Conservation (phyloP, 2,329 filamentous ascomycete genomes). For the Aspergillus fijiensis region DNA sequence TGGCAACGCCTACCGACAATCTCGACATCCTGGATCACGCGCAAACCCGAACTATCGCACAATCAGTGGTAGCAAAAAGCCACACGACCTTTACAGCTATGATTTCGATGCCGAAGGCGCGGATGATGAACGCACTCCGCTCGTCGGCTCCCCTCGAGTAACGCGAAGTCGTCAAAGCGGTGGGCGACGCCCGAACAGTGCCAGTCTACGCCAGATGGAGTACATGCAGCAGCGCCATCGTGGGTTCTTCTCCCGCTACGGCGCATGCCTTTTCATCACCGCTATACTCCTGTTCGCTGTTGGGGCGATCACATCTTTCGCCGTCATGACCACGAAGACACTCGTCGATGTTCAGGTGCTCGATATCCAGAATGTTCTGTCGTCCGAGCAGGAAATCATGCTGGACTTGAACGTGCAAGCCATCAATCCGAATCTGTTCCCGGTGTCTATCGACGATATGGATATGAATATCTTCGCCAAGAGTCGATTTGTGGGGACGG, state of each 20-base stretch:
- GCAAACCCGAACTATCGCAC: slow-evolving; percentile 51
- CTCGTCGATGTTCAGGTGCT: slow-evolving; percentile 75
- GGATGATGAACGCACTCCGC: slow-evolving; percentile 83
- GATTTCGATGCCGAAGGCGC: slow-evolving; percentile 81
- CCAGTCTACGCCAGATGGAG: slow-evolving; percentile 68
- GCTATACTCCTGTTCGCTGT: slow-evolving; percentile 78
- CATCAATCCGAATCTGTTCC: slow-evolving; percentile 88
- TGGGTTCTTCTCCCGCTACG: slow-evolving; percentile 70
- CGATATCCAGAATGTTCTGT: slow-evolving; percentile 83
- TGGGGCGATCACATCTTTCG: slow-evolving; percentile 81
- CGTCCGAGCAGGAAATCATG: slow-evolving; percentile 93
- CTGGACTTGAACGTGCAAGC: slow-evolving; percentile 85
- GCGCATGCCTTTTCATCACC: slow-evolving; percentile 82
- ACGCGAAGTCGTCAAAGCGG: slow-evolving; percentile 54
- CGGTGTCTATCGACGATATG: slow-evolving; percentile 79
- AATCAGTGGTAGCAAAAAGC: slow-evolving; percentile 52
- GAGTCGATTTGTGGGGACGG: slow-evolving; percentile 77
- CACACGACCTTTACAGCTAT: slow-evolving; percentile 66
- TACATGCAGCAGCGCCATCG: slow-evolving; percentile 65
- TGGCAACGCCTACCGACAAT: slow-evolving; percentile 58
- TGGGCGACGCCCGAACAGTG: slow-evolving; percentile 54
- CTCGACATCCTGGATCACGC: slow-evolving; percentile 69
- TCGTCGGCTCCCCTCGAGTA: slow-evolving; percentile 64
- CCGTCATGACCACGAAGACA: slow-evolving; percentile 88
- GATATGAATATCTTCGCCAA: slow-evolving; percentile 94